phyloP scores from a whole-genome alignment of 441 rosid species.

The Eutrema salsugineum region DNA sequence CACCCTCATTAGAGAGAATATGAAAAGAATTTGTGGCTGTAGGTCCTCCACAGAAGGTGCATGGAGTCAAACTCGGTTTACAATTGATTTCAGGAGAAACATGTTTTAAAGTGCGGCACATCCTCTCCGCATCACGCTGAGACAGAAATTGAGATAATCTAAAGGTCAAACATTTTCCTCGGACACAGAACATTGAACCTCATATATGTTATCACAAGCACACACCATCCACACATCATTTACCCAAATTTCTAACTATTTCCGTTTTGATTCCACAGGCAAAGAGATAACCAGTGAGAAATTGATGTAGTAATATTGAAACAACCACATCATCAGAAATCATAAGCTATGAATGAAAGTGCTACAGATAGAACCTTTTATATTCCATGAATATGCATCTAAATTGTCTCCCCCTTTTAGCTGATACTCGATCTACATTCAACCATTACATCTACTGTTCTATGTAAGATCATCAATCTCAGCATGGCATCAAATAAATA shows the following conservation, averaged over 20 bases:
- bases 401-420: background rate
- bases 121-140: slow-evolving; percentile 77
- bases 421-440: background rate
- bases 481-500: background rate
- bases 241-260: slow-evolving; percentile 4
- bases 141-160: background rate
- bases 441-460: background rate
- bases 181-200: background rate
- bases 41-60: slow-evolving; percentile 52
- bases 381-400: background rate
- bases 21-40: slow-evolving; percentile 55
- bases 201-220: background rate
- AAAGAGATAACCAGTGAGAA: background rate
- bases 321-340: background rate
- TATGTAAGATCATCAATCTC: background rate
- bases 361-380: background rate
- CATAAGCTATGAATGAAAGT: background rate
- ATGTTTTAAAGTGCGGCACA: slow-evolving; percentile 50
- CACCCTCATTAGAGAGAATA: slow-evolving; percentile 50
- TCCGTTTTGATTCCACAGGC: background rate
- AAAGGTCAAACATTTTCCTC: background rate
- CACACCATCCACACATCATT: background rate
- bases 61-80: slow-evolving; percentile 34
- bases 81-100: slow-evolving; percentile 41
- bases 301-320: background rate